A percentile compares a stretch with the other conserved stretches of the same genome.
Conservation (phyloP, 164 flowering plant genomes). For the Warburgia ugandensis region DNA sequence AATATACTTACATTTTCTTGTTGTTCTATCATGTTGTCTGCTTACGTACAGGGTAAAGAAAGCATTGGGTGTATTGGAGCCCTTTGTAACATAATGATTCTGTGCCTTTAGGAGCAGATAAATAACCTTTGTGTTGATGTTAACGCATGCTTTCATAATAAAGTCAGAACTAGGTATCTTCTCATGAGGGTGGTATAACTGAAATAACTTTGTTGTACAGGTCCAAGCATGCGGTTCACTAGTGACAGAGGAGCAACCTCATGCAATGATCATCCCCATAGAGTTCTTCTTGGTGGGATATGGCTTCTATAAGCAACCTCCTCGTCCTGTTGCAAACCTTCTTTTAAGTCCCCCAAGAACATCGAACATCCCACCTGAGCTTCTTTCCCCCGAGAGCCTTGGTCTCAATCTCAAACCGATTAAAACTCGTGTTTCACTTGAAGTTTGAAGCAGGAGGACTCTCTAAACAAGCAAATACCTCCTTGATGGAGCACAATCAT, state of each 20-base stretch:
- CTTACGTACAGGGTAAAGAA: too few relatives aligned
- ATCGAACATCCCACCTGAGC: slow-evolving; percentile 57
- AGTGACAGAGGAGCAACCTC: slow-evolving; percentile 93
- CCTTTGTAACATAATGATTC: neutral
- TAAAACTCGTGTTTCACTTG: slow-evolving; percentile 30
- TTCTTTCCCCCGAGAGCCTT: slow-evolving; percentile 77
- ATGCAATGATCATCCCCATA: slow-evolving; percentile 73
- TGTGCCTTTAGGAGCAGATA: neutral
- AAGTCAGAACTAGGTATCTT: neutral
- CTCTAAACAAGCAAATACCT: neutral
- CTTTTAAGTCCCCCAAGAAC: slow-evolving; percentile 44
- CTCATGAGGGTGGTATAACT: neutral
- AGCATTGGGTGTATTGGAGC: neutral
- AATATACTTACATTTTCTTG: too few relatives aligned
- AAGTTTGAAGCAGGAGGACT: slow-evolving; percentile 5
- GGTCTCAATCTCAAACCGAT: slow-evolving; percentile 88
- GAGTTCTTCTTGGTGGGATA: slow-evolving; percentile 77
- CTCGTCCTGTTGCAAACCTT: slow-evolving; percentile 21
- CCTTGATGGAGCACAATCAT: too few relatives aligned
- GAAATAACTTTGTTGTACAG: slow-evolving; percentile 23
- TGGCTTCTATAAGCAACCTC: slow-evolving; percentile 45
- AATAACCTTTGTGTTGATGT: too few relatives aligned
- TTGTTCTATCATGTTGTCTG: too few relatives aligned
- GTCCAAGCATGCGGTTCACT: slow-evolving; percentile 82
- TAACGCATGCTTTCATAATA: too few relatives aligned